Evolutionary conservation across 1,139 yeast genomes (phyloP), one percentile per base, ranked within the genome.

Genomic region (Scheffersomyces illinoinensis): DNA sequence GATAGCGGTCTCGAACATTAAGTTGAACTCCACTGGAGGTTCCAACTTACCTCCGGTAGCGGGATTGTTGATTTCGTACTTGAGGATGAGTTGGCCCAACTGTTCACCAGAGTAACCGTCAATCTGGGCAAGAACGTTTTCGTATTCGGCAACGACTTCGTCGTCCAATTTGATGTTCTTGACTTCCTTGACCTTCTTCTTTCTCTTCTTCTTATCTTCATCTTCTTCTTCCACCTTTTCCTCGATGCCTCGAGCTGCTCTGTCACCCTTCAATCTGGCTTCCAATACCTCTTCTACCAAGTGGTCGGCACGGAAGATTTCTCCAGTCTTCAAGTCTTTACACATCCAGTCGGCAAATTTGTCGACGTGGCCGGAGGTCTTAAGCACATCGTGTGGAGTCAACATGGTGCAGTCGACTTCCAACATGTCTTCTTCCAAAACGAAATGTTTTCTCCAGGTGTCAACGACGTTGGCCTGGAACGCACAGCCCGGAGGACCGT

Each of bases 311-410:
- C 99, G 87, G 83, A 96, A 96, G 68, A 96, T 96, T 79, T 96
- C 99, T 65, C 99, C 99, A 54, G 98, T 90, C 73, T 91, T 90
- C 71, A 87, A 82, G 77, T 96, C 99, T 73, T 90, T 89, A 77
- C 97, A 93, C 99, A 96, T 95, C 98, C 98, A 96, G 76, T 96
- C 99, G 64, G 98, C 91, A 74, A 96, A 96, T 83, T 96, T 95
- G 76, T 95, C 99, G 64, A 96, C 99, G 76, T 96, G 99, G 68
- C 99, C 99, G 56, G 98, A 93, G 53, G 99, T 96, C 81, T 96
- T 96, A 75, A 96, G 85, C 53, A 96, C 99, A 74, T 96, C 99
- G 71, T 91, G 89, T 19, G 99, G 99, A 54, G 99, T 96, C 76
- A 96, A 83, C 92, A 95, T 93, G 61, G 99, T 92, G 76, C 97